Base-by-base conservation (phyloP, 441 rosid genomes). In the Brassica hybrid region DNA sequence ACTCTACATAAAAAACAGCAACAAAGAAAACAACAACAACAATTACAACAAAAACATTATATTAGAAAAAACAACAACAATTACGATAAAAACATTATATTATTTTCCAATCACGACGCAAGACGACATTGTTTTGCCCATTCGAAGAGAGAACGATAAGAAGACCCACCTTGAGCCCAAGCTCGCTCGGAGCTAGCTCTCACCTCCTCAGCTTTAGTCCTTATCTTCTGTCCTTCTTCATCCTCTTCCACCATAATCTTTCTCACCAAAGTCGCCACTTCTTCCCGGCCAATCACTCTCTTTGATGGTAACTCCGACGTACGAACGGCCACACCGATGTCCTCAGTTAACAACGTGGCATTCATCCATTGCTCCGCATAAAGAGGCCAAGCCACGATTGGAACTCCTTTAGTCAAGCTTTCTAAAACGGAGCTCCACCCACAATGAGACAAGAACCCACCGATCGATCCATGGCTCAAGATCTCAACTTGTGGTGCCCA, bases 401-500 rank as follows among this genome's bases (percentile, higher is more conserved):
- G 38, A 34, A 34, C 38, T 34, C 38, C 38, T 34, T 34, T 34
- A 27, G 32, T 27, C 32, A 27, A 27, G 0, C 32, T 27, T 0
- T 27, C 32, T 27, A 27, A 27, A 0, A 27, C 32, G 32, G 32
- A 27, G 32, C 32, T 27, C 32, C 32, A 27, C 5, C 32, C 32
- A 27, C 32, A 27, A 27, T 27, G 32, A 27, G 32, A 27, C 32
- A 27, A 27, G 32, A 27, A 27, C 54, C 84, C 87, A 7, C 89
- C 88, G 0, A 84, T 64, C 1, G 88, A 80, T 58, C 75, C 59
- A 73, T 88, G 91, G 58, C 70, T 65, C 76, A 88, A 76, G 11
- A 86, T 76, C 71, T 83, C 80, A 12, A 77, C 36, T 54, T 88
- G 92, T 0, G 89, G 85, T n/a, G 84, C 86, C 92, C 88, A 88